Percentiles rank a stretch among this genome's conserved stretches.
phyloP scores from a whole-genome alignment of 2,329 filamentous ascomycete genomes.

The Xylariaceae sp. region DNA sequence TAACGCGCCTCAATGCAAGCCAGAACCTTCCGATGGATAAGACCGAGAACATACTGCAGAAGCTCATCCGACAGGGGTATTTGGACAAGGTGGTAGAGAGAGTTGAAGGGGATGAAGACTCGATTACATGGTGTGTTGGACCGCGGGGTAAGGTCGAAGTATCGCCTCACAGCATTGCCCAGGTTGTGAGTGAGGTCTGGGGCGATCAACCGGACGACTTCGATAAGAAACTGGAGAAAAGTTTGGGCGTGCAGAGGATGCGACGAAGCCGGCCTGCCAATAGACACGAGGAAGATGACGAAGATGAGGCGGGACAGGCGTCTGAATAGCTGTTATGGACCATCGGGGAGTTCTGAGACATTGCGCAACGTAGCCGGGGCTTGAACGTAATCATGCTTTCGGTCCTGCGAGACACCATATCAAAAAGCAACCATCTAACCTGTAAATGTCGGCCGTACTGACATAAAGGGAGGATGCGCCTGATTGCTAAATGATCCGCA shows the following conservation, averaged over 20 bases:
- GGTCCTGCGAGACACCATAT: not conserved
- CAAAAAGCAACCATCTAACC: not conserved
- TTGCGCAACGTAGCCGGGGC: not conserved
- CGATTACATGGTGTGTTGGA: slow-evolving; percentile 77
- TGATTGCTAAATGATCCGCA: not conserved
- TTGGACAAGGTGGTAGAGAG: slow-evolving; percentile 69
- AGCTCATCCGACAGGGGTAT: slow-evolving; percentile 79
- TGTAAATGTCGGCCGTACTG: not conserved
- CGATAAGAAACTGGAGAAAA: slow-evolving; percentile 57
- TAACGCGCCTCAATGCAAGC: slow-evolving; percentile 71
- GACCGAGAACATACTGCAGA: slow-evolving; percentile 69
- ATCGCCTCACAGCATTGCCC: slow-evolving; percentile 68
- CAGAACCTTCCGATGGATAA: slow-evolving; percentile 69
- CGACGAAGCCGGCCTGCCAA: slow-evolving; percentile 19
- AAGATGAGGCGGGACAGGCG: slow-evolving; percentile 18
- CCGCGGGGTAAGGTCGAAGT: slow-evolving; percentile 83
- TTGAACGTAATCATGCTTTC: not conserved
- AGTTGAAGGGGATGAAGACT: slow-evolving; percentile 63
- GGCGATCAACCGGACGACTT: slow-evolving; percentile 50
- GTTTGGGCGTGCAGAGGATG: slow-evolving; percentile 49
- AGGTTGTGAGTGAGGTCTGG: slow-evolving; percentile 61
- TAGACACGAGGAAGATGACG: slow-evolving; percentile 18
- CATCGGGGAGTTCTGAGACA: not conserved
- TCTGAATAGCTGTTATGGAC: slow-evolving; percentile 2
- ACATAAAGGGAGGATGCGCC: not conserved